phyloP scores from a whole-genome alignment of 2,329 filamentous ascomycete genomes.

The Neophaeococcomyces mojaviensis region DNA sequence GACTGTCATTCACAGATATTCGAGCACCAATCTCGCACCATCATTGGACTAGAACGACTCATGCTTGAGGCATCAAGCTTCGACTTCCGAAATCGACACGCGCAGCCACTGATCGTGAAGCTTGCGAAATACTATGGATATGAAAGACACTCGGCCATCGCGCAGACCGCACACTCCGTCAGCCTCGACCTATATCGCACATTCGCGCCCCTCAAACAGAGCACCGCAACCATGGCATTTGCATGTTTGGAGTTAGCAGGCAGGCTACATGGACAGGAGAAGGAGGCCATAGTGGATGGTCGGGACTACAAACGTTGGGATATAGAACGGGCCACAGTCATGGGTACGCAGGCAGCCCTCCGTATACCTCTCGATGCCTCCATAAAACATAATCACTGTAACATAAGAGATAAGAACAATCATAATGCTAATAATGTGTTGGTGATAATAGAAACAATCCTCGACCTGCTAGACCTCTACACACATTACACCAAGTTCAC shows the following conservation, averaged over 20 bases:
- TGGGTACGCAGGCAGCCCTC: slow-evolving; percentile 30
- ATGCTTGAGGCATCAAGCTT: slow-evolving; percentile 91
- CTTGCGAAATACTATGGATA: slow-evolving; percentile 56
- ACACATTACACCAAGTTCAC: slow-evolving; percentile 73
- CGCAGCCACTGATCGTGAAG: slow-evolving; percentile 78
- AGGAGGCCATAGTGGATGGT: slow-evolving; percentile 42
- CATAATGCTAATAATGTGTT: slow-evolving; percentile 9
- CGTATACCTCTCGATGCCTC: slow-evolving; percentile 6
- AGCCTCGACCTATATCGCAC: slow-evolving; percentile 88
- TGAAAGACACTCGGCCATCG: slow-evolving; percentile 48
- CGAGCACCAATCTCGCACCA: slow-evolving; percentile 67
- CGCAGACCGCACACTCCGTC: slow-evolving; percentile 68
- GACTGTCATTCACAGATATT: slow-evolving; percentile 53
- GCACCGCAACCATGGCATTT: slow-evolving; percentile 75
- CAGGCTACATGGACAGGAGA: slow-evolving; percentile 48
- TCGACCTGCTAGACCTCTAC: slow-evolving; percentile 88
- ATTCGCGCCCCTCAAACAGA: slow-evolving; percentile 84
- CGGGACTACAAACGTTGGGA: slow-evolving; percentile 45
- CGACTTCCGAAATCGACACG: slow-evolving; percentile 84
- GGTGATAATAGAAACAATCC: slow-evolving; percentile 60
- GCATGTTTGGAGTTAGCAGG: slow-evolving; percentile 74
- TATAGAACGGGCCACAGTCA: slow-evolving; percentile 39
- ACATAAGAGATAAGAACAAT: slow-evolving; percentile 5
- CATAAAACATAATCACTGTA: slow-evolving; percentile 4
- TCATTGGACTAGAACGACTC: slow-evolving; percentile 83